Evolutionary conservation across 2,329 filamentous ascomycete genomes (phyloP), one percentile per base, ranked within the genome.

Genomic region (Coniochaeta sp.): DNA sequence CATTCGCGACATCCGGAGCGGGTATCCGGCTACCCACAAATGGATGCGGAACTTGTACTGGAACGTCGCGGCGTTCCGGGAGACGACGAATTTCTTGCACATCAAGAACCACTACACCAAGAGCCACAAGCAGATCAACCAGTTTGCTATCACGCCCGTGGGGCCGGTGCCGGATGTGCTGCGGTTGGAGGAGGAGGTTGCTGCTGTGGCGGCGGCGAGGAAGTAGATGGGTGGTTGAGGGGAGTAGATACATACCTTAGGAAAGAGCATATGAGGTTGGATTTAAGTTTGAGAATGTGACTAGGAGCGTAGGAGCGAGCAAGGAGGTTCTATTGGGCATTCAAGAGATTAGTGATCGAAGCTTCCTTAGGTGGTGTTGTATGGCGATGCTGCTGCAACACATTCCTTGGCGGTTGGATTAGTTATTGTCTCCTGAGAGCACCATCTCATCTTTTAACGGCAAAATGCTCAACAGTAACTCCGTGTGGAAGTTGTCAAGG

Each of bases 41-140:
- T 96, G 91, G 91, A 69, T 96, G 71, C 78, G 88, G 51, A 79
- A 85, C 63, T 71, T 95, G 60, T 96, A 96, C 73, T 96, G 91
- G 91, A 85, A 86, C 59, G 67, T 83, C 22, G 75, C 83, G 0
- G 90, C 89, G 2, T 96, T 95, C 72, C 74, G 75, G 56, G 81
- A 87, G 49, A 94, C 91, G 55, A 95, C 91, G 20, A 81, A 96
- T 68, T 96, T 95, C 67, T 82, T 95, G 67, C 94, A 99, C 71
- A 97, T 97, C 74, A 96, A 95, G 81, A 86, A 75, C 67, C 82
- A 85, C 66, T 82, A 81, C 65, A 82, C 80, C 54, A 72, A 76
- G 60, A 82, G 77, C 58, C 79, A 83, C 61, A 75, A 74, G 9
- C 78, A 86, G 71, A 85, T 87, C 65, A 87, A 87, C 68, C 83